Evolutionary conservation across 768 basidiomycete species (phyloP).

Genomic region (Lenzites betulinus): DNA sequence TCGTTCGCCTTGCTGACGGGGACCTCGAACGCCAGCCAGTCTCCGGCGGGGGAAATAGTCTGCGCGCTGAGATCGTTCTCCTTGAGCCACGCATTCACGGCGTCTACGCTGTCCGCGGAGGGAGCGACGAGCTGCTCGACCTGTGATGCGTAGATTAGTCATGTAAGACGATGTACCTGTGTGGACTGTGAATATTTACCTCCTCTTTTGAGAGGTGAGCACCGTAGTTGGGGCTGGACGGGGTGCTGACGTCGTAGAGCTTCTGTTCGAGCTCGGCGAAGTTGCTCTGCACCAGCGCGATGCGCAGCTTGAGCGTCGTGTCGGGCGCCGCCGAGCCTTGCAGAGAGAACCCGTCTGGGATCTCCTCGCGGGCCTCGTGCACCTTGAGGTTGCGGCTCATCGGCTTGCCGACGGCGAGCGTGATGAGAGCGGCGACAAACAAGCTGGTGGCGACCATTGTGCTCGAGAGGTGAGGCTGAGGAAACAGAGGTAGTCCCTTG

Average conservation of each 20-base stretch:
- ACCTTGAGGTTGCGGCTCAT: slow-evolving; percentile 21
- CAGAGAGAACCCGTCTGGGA: slow-evolving; percentile 30
- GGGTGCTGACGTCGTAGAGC: slow-evolving; percentile 38
- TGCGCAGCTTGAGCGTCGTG: slow-evolving; percentile 35
- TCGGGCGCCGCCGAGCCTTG: slow-evolving; percentile 29
- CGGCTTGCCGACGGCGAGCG: slow-evolving; percentile 23
- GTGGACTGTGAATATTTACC: slow-evolving; percentile 23
- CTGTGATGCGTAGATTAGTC: no score
- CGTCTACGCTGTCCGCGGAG: slow-evolving; percentile 20
- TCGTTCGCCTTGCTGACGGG: slow-evolving; percentile 34
- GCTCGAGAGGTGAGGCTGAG: not conserved
- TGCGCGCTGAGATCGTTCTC: slow-evolving; percentile 28
- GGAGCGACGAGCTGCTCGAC: slow-evolving; percentile 27
- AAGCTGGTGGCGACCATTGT: slow-evolving; percentile 10
- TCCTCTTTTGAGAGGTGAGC: slow-evolving; percentile 57
- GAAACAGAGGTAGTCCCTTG: not conserved
- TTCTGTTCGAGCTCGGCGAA: slow-evolving; percentile 37
- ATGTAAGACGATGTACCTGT: no score
- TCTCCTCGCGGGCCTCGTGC: slow-evolving; percentile 29
- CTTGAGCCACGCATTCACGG: slow-evolving; percentile 31
- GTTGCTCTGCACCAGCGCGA: slow-evolving; percentile 37
- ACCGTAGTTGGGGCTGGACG: slow-evolving; percentile 44
- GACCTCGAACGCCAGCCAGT: slow-evolving; percentile 30
- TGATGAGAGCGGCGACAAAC: slow-evolving; percentile 14
- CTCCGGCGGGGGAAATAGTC: slow-evolving; percentile 31